A percentile compares a stretch with the other conserved stretches of the same genome.
Evolutionary conservation across 176 grass and related monocot species (phyloP).

Genomic region (Oryza brachyantha): DNA sequence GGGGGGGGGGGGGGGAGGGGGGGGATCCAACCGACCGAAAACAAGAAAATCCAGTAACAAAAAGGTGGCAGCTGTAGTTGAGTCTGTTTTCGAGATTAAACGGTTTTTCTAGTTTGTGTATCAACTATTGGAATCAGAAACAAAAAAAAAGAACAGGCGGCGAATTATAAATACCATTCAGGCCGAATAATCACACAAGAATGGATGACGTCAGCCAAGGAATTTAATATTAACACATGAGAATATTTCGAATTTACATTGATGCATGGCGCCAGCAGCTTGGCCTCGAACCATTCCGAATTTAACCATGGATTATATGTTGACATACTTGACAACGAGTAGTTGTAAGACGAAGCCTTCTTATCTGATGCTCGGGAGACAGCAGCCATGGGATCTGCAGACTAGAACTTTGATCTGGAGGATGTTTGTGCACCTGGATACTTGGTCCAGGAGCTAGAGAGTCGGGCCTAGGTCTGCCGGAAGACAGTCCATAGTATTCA

Average conservation of each 20-base stretch:
- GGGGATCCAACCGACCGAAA: too few relatives aligned
- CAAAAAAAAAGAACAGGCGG: too few relatives aligned
- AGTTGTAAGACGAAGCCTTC: constrained; percentile 48
- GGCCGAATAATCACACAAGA: background rate
- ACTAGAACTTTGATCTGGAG: constrained; percentile 38
- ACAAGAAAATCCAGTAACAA: too few relatives aligned
- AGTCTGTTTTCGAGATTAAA: too few relatives aligned
- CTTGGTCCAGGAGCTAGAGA: constrained; percentile 21
- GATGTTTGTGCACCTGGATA: constrained; percentile 15
- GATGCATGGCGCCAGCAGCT: background rate
- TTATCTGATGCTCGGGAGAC: constrained; percentile 39
- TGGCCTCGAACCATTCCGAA: background rate
- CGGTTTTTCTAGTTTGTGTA: too few relatives aligned
- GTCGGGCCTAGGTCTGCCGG: background rate
- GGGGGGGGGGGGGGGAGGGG: too few relatives aligned
- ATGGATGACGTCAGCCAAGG: background rate
- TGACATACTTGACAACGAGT: constrained; percentile 55
- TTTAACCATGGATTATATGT: constrained; percentile 38
- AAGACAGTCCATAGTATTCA: constrained; percentile 4
- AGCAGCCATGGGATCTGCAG: constrained; percentile 28
- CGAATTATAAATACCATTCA: background rate
- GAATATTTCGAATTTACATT: constrained; percentile 18
- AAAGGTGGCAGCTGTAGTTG: too few relatives aligned
- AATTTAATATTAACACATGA: constrained; percentile 1
- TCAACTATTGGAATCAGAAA: too few relatives aligned